A percentile compares a stretch with the other conserved stretches of the same genome.
phyloP scores from a whole-genome alignment of 306 rosid species.

The Malus domestica region DNA sequence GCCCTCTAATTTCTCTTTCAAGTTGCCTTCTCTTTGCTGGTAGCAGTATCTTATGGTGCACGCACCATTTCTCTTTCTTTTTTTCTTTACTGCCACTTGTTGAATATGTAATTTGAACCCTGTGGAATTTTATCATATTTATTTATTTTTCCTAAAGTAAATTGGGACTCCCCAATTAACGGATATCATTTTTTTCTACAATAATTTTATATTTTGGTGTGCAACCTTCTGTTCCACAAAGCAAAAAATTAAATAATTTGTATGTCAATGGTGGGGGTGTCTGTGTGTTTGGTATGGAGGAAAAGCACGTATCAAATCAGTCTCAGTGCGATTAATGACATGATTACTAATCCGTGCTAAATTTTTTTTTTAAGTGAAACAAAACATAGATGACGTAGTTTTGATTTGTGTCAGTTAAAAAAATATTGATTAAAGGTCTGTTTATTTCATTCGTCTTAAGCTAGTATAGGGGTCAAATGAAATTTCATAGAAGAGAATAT shows the following conservation, averaged over 20 bases:
- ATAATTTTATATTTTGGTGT: background rate
- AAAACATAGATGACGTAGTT: background rate
- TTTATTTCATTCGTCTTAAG: background rate
- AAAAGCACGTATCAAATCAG: too few species aligned
- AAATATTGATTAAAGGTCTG: background rate
- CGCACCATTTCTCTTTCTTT: background rate
- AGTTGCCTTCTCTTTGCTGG: constrained; percentile 86
- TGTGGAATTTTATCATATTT: background rate
- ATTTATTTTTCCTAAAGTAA: background rate
- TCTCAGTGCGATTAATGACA: too few species aligned
- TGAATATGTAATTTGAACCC: background rate
- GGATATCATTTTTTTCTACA: too few species aligned
- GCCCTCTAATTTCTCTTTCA: constrained; percentile 76
- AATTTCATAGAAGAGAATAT: too few species aligned
- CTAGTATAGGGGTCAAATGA: background rate
- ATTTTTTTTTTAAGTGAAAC: too few species aligned
- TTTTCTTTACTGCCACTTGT: background rate
- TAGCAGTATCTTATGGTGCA: constrained; percentile 23
- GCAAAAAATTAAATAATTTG: background rate
- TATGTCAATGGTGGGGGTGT: background rate
- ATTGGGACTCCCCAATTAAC: too few species aligned
- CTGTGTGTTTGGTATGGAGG: too few species aligned
- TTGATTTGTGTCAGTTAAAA: too few species aligned
- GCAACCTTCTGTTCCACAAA: background rate
- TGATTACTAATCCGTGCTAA: too few species aligned